A percentile compares a stretch with the other conserved stretches of the same genome.
These are phyloP conservation scores for Plenodomus tracheiphilus DNA, from an alignment of 2,329 filamentous ascomycete genomes.

Conservation along the genomic window DNA sequence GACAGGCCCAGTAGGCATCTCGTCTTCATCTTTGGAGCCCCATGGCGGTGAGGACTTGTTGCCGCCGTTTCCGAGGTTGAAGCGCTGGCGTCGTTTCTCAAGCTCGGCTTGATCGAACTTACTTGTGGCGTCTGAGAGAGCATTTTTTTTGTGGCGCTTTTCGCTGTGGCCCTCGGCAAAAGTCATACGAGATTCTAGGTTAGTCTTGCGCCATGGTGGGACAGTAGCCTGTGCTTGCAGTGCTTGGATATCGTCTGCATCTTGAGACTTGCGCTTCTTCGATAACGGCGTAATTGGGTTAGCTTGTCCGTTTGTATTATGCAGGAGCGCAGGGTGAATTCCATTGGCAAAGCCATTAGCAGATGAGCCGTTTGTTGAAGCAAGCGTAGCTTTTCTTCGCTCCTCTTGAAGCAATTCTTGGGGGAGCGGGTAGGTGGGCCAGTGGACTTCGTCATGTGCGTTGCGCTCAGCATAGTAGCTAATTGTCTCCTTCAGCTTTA, in stretches of 20 bases:
- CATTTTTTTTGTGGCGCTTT: slow-evolving; percentile 53
- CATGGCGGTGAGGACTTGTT: slow-evolving; percentile 59
- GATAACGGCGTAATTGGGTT: slow-evolving; percentile 50
- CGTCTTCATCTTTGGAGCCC: slow-evolving; percentile 55
- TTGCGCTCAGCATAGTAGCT: slow-evolving; percentile 76
- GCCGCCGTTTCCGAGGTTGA: slow-evolving; percentile 61
- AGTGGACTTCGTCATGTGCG: slow-evolving; percentile 74
- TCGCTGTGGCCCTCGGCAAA: slow-evolving; percentile 55
- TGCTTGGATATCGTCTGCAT: slow-evolving; percentile 55
- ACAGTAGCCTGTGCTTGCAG: slow-evolving; percentile 56
- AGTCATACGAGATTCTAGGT: slow-evolving; percentile 73
- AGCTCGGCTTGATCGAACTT: slow-evolving; percentile 85
- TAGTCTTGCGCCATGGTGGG: slow-evolving; percentile 76
- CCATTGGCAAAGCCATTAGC: slow-evolving; percentile 35
- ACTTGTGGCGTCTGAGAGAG: slow-evolving; percentile 65
- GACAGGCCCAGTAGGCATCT: slow-evolving; percentile 65
- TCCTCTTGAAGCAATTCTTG: slow-evolving; percentile 80
- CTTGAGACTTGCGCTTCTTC: slow-evolving; percentile 81
- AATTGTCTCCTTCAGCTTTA: slow-evolving; percentile 83
- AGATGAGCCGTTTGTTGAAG: slow-evolving; percentile 14
- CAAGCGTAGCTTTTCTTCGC: slow-evolving; percentile 33
- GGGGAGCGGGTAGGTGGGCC: slow-evolving; percentile 80
- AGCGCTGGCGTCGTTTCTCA: slow-evolving; percentile 88
- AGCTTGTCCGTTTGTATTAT: slow-evolving; percentile 25
- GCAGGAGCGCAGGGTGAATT: slow-evolving; percentile 18